Evolutionary conservation across 2,329 filamentous ascomycete genomes (phyloP).

Genomic region (Xylariaceae sp.): DNA sequence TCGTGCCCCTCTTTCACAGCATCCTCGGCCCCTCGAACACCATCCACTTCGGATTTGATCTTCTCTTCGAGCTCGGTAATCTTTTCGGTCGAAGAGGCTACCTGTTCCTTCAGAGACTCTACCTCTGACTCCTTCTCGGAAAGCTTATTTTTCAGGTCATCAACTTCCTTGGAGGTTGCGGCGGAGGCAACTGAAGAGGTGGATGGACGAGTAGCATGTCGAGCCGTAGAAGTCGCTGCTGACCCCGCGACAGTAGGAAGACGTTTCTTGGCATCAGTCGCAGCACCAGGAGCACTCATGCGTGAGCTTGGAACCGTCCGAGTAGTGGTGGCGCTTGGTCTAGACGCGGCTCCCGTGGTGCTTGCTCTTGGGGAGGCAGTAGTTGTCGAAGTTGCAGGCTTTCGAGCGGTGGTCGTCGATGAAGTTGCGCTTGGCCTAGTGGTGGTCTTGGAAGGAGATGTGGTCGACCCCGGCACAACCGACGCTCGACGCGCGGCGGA

Average conservation of each 20-base stretch:
- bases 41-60: constrained; percentile 37
- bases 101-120: constrained; percentile 51
- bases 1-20: constrained; percentile 38
- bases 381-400: constrained; percentile 20
- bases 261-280: constrained; percentile 52
- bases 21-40: constrained; percentile 34
- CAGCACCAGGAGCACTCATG: constrained; percentile 31
- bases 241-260: constrained; percentile 46
- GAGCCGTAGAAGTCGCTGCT: constrained; percentile 31
- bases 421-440: constrained; percentile 32
- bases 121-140: constrained; percentile 55
- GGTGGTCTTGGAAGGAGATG: constrained; percentile 26
- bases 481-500: constrained; percentile 40
- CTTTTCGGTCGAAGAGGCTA: constrained; percentile 51
- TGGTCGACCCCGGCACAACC: constrained; percentile 34
- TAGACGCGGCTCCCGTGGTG: constrained; percentile 31
- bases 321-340: constrained; percentile 25
- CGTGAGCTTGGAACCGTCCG: constrained; percentile 28
- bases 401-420: constrained; percentile 28
- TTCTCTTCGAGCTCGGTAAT: constrained; percentile 51
- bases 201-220: constrained; percentile 40
- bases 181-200: constrained; percentile 32
- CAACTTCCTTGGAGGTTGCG: constrained; percentile 49
- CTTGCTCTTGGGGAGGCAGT: constrained; percentile 29
- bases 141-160: constrained; percentile 57